Conservation (phyloP, 2,329 filamentous ascomycete genomes). For the Didymella keratinophila region DNA sequence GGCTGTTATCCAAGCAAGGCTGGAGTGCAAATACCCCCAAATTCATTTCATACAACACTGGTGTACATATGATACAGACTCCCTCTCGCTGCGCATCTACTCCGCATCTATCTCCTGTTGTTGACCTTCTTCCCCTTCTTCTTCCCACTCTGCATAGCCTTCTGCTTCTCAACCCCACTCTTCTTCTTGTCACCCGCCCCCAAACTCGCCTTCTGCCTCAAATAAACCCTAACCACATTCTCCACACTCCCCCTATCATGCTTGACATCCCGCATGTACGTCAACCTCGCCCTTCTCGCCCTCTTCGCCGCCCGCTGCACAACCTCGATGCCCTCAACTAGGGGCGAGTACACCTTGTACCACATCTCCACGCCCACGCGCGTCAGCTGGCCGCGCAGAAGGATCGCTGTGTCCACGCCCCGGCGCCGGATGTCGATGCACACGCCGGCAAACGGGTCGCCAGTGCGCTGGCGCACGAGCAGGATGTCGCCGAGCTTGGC, state of each 20-base stretch:
- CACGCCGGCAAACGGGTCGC: conserved; percentile 89
- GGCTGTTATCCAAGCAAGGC: neutral
- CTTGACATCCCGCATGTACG: conserved; percentile 75
- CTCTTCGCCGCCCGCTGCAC: conserved; percentile 86
- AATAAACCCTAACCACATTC: conserved; percentile 48
- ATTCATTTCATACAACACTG: conserved; percentile 1
- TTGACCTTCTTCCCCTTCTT: conserved; percentile 41
- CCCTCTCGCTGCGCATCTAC: too few species aligned
- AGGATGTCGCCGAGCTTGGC: conserved; percentile 89
- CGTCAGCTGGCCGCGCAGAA: conserved; percentile 86
- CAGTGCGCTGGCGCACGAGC: conserved; percentile 82
- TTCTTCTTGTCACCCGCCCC: conserved; percentile 43
- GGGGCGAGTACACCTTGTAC: conserved; percentile 93
- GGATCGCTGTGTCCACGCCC: conserved; percentile 85
- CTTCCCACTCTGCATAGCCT: conserved; percentile 38
- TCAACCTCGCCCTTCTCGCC: conserved; percentile 84
- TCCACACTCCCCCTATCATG: conserved; percentile 51
- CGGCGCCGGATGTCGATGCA: conserved; percentile 85
- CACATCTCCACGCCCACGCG: conserved; percentile 94
- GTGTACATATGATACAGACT: conserved; percentile 4
- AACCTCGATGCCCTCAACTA: conserved; percentile 89
- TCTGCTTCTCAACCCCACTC: conserved; percentile 32
- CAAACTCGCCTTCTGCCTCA: conserved; percentile 49
- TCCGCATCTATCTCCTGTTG: conserved; percentile 31
- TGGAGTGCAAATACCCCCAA: neutral